These are phyloP conservation scores for Metarhizium brunneum DNA, from an alignment of 2,329 filamentous ascomycete species.

Conservation along the genomic window DNA sequence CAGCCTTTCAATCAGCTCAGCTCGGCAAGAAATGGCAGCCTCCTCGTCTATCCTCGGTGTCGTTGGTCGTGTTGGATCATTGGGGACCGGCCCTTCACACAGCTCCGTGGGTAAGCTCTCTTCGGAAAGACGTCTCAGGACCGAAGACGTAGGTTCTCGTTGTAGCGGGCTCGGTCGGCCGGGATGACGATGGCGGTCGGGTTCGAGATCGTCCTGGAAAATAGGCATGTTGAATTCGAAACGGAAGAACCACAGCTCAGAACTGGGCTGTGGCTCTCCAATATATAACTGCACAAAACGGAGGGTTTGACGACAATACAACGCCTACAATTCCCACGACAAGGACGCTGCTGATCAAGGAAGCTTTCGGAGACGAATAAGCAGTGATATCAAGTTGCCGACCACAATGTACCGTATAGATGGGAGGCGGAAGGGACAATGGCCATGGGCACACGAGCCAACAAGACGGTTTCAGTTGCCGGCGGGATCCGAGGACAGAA, in stretches of 20 bases:
- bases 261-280: constrained; percentile 13
- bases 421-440: too few species aligned
- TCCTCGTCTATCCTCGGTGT: constrained; percentile 16
- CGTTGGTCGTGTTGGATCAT: constrained; percentile 25
- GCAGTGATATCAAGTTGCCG: background rate
- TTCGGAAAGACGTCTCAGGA: constrained; percentile 36
- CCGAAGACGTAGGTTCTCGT: constrained; percentile 9
- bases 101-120: constrained; percentile 53
- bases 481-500: background rate
- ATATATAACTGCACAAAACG: constrained; percentile 7
- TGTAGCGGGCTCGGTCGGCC: constrained; percentile 15
- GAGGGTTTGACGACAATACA: background rate
- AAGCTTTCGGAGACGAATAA: background rate
- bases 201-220: constrained; percentile 42
- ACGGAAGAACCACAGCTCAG: constrained; percentile 24
- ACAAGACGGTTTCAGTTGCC: background rate
- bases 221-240: constrained; percentile 40
- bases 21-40: constrained; percentile 47
- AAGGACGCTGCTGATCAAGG: background rate
- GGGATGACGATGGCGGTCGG: constrained; percentile 16
- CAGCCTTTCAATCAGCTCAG: constrained; percentile 73
- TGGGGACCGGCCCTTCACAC: constrained; percentile 46
- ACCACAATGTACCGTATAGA: background rate
- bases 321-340: background rate
- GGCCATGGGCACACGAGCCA: background rate